phyloP scores from a whole-genome alignment of 2,329 filamentous ascomycete species.

The Hymenoscyphus fraxineus region DNA sequence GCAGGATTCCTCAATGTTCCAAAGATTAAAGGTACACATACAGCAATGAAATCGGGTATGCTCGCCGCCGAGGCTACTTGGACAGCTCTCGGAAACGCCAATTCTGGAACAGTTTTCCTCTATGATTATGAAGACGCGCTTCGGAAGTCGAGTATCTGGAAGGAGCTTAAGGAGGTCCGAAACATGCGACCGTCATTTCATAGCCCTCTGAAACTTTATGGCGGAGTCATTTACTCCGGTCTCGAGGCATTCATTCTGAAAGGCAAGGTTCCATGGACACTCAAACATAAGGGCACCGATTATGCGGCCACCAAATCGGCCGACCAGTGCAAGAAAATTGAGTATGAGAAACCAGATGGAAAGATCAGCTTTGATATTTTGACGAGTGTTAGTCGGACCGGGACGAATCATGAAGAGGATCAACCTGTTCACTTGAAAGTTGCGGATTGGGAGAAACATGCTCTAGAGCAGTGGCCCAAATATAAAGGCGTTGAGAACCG shows the following conservation, averaged over 20 bases:
- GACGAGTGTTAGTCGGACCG: slow-evolving; percentile 90
- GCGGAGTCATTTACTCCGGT: slow-evolving; percentile 88
- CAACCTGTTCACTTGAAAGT: slow-evolving; percentile 96
- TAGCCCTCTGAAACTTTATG: slow-evolving; percentile 78
- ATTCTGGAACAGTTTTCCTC: slow-evolving; percentile 75
- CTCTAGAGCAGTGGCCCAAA: slow-evolving; percentile 73
- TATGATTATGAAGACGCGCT: slow-evolving; percentile 92
- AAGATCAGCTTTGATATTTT: slow-evolving; percentile 94
- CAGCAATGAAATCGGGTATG: slow-evolving; percentile 97
- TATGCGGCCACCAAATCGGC: slow-evolving; percentile 75
- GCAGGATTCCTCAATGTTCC: slow-evolving; percentile 96
- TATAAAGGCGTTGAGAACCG: slow-evolving; percentile 93
- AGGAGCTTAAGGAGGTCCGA: slow-evolving; percentile 88
- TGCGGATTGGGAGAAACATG: slow-evolving; percentile 90
- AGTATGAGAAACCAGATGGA: slow-evolving; percentile 94
- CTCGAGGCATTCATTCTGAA: slow-evolving; percentile 85
- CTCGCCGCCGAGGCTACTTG: slow-evolving; percentile 89
- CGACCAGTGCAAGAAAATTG: slow-evolving; percentile 79
- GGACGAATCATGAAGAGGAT: slow-evolving; percentile 98
- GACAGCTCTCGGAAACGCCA: slow-evolving; percentile 59
- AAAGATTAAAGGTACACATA: slow-evolving; percentile 98
- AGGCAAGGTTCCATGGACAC: slow-evolving; percentile 84
- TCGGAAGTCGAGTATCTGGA: slow-evolving; percentile 84
- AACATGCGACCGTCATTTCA: slow-evolving; percentile 98
- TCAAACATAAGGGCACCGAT: slow-evolving; percentile 79